Base-by-base conservation (phyloP, 306 rosid genomes). In the Corylus americana region DNA sequence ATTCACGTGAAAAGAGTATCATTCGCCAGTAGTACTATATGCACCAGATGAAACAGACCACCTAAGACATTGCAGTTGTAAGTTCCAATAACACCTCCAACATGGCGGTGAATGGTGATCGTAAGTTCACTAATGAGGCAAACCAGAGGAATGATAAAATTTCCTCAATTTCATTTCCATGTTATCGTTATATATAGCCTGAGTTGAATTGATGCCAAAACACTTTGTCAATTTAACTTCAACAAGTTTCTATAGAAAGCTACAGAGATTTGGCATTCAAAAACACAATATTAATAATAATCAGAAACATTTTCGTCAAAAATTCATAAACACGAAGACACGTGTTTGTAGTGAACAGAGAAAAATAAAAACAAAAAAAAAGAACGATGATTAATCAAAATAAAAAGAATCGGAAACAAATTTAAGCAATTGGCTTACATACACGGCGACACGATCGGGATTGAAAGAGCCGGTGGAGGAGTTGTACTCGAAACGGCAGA, bases 391-490 rank as follows among this genome's bases (percentile, higher is more conserved):
- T 42, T 42, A 42, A 42, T 42, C 7, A 42, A 42, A 42, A 0
- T 1, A 2, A 27, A n/a, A 35, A 31, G 61, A 47, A 12, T 11
- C n/a, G 47, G 11, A 39, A 64, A 8, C 11, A 12, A 8, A 7
- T 12, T 37, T 12, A 5, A 57, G 54, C 47, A 50, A 85, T 14
- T 3, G 79, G 74, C 63, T 7, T 79, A 83, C 92, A 79, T 83
- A 96, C 99, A 96, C 99, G 4, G 97, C 99, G 11, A 96, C 99
- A 81, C 99, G 86, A 77, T 96, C 99, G 47, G 99, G 99, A 85
- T 89, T 90, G 86, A 96, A 96, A 70, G 99, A 88, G 1, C 99
- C 99, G 1, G 96, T 89, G 42, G 98, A 37, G 58, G 99, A 96
- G 77, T 96, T 96, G 71, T 96, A 96, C 84, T 96, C 98, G 67